A percentile compares a stretch with the other conserved stretches of the same genome.
Evolutionary conservation across 176 grass and related monocot species (phyloP).

Genomic region (Musa acuminata): DNA sequence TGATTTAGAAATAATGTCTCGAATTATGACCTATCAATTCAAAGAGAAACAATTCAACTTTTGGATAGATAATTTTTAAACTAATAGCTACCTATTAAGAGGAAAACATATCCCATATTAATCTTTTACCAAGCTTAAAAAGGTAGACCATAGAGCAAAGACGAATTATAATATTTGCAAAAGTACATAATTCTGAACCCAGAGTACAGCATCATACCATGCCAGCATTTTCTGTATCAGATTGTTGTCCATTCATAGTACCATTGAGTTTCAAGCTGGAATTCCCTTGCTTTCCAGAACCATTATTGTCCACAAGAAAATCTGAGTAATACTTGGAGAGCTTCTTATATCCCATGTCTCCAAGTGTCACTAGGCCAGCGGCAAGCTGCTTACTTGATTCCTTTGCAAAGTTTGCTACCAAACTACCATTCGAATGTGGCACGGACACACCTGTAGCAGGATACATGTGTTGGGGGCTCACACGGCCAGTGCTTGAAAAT

Average conservation of each 20-base stretch:
- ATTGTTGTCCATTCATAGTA: slow-evolving; percentile 30
- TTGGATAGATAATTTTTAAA: not conserved
- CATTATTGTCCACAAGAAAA: slow-evolving; percentile 53
- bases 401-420: slow-evolving; percentile 80
- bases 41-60: slow-evolving; percentile 9
- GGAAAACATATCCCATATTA: not conserved
- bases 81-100: no score
- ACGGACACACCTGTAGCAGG: slow-evolving; percentile 20
- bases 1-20: slow-evolving; percentile 77
- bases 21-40: slow-evolving; percentile 63
- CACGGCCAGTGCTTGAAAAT: slow-evolving; percentile 50
- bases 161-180: not conserved
- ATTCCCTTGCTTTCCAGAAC: slow-evolving; percentile 40
- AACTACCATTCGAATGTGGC: slow-evolving; percentile 43
- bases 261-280: slow-evolving; percentile 42
- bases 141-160: not conserved
- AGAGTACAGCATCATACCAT: slow-evolving; percentile 40
- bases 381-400: slow-evolving; percentile 90
- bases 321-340: slow-evolving; percentile 69
- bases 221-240: slow-evolving; percentile 59
- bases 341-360: slow-evolving; percentile 86
- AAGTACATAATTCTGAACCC: not conserved
- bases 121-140: not conserved
- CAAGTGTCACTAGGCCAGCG: slow-evolving; percentile 69
- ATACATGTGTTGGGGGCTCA: slow-evolving; percentile 65